Percentiles rank a stretch among this genome's conserved stretches.
Evolutionary conservation across 2,329 filamentous ascomycete species (phyloP).

Genomic region (Periconia digitata): DNA sequence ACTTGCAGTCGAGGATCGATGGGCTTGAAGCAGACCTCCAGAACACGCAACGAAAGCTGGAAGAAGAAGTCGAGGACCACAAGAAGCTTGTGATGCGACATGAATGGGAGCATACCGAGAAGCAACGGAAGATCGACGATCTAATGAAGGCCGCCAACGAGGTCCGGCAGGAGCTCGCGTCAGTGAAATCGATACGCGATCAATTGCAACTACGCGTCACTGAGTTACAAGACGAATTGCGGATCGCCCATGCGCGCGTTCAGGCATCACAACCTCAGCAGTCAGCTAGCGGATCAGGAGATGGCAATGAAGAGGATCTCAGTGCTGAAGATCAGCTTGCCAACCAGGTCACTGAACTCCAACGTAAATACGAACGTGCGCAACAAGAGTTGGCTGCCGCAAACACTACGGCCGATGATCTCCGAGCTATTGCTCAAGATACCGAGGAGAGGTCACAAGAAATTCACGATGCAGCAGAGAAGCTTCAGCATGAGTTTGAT

Average conservation of each 20-base stretch:
- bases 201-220: conserved; percentile 87
- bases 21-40: conserved; percentile 76
- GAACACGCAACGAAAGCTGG: conserved; percentile 78
- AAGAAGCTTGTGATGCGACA: conserved; percentile 82
- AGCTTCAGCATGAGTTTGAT: conserved; percentile 70
- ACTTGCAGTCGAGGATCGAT: conserved; percentile 77
- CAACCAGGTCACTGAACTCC: conserved; percentile 81
- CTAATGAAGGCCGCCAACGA: conserved; percentile 77
- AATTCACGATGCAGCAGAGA: conserved; percentile 75
- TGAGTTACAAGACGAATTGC: conserved; percentile 84
- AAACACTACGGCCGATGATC: conserved; percentile 80
- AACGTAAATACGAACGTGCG: conserved; percentile 80
- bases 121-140: conserved; percentile 90
- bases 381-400: conserved; percentile 79
- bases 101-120: conserved; percentile 86
- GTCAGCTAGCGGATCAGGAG: conserved; percentile 55
- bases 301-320: conserved; percentile 56
- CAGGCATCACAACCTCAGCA: conserved; percentile 80
- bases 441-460: conserved; percentile 86
- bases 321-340: conserved; percentile 77
- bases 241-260: conserved; percentile 84
- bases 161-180: conserved; percentile 82
- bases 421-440: conserved; percentile 82
- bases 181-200: conserved; percentile 83
- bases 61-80: conserved; percentile 78